Conservation (phyloP, 768 basidiomycete genomes). For the Clavulina sp. region DNA sequence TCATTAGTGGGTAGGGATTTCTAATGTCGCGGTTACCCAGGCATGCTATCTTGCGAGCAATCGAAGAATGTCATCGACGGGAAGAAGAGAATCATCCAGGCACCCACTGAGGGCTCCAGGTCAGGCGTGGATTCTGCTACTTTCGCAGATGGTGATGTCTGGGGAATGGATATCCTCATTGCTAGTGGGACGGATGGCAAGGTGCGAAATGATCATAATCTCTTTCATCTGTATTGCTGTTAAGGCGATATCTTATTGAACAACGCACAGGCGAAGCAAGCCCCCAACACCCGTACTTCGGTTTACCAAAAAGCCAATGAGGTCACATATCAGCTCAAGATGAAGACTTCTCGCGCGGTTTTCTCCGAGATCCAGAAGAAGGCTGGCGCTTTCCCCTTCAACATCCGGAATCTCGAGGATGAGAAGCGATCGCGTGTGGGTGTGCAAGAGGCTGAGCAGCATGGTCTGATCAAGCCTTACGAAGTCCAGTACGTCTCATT, state of each 20-base stretch:
- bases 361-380: slow-evolving; percentile 98
- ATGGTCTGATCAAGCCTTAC: slow-evolving; percentile 84
- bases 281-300: slow-evolving; percentile 68
- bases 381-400: slow-evolving; percentile 96
- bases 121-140: slow-evolving; percentile 69
- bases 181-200: slow-evolving; percentile 83
- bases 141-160: slow-evolving; percentile 89
- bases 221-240: neutral
- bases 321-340: slow-evolving; percentile 88
- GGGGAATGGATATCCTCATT: slow-evolving; percentile 82
- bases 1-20: slow-evolving; percentile 3
- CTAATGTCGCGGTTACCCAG: slow-evolving; percentile 21
- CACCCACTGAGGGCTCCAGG: slow-evolving; percentile 71
- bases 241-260: neutral
- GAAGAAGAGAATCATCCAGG: slow-evolving; percentile 87
- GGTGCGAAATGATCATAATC: slow-evolving; percentile 26
- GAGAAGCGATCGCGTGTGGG: slow-evolving; percentile 94
- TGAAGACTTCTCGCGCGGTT: slow-evolving; percentile 92
- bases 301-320: slow-evolving; percentile 80
- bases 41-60: slow-evolving; percentile 92
- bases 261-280: neutral
- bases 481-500: slow-evolving; percentile 62
- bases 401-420: slow-evolving; percentile 82
- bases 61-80: slow-evolving; percentile 89
- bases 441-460: slow-evolving; percentile 88